Percentiles rank a stretch among this genome's conserved stretches.
Evolutionary conservation across 2,329 filamentous ascomycete species (phyloP).

Genomic region (Sclerotiophoma versabilis): DNA sequence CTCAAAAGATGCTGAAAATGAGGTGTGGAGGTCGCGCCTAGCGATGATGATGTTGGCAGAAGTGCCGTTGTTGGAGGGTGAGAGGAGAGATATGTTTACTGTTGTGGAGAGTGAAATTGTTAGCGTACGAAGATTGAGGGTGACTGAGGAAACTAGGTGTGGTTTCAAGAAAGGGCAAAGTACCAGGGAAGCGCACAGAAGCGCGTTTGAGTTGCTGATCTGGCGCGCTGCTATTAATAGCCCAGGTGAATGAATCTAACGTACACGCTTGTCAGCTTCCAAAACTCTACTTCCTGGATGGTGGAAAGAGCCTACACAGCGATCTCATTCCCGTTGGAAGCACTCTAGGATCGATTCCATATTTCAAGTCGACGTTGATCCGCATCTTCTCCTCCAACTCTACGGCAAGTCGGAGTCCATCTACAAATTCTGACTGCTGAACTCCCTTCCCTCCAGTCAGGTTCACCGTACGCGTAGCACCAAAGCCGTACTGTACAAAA

Average conservation of each 20-base stretch:
- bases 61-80: not conserved
- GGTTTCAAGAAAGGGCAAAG: not conserved
- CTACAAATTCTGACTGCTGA: conserved; percentile 32
- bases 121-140: not conserved
- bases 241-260: conserved; percentile 24
- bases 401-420: not conserved
- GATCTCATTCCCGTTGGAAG: not conserved
- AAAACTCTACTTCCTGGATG: not conserved
- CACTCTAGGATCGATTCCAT: not conserved
- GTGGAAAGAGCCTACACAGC: not conserved
- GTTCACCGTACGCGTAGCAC: conserved; percentile 40
- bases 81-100: not conserved
- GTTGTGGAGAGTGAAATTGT: not conserved
- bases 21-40: not conserved
- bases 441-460: conserved; percentile 30
- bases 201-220: conserved; percentile 4
- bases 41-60: not conserved
- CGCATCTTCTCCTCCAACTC: not conserved
- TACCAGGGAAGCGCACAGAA: conserved; percentile 3
- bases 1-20: not conserved
- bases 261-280: conserved; percentile 18
- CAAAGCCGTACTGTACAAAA: conserved; percentile 46
- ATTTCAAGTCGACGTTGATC: not conserved
- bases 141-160: not conserved
- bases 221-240: conserved; percentile 15